Percentiles rank a stretch among this genome's conserved stretches.
Evolutionary conservation across 2,329 filamentous ascomycete genomes (phyloP).

Genomic region (Waltergamsia citrina): DNA sequence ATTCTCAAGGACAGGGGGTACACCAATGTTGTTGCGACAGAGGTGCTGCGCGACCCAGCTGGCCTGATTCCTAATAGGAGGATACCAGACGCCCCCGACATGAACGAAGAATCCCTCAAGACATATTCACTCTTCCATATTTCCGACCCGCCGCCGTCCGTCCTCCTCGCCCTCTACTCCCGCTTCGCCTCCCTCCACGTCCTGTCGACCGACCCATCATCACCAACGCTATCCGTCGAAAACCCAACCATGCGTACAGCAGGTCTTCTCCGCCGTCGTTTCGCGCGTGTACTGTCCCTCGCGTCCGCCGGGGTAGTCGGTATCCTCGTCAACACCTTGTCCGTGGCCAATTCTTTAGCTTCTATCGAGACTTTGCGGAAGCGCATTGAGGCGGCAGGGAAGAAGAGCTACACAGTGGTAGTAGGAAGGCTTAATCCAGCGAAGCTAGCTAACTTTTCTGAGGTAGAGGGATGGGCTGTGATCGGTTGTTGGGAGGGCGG

Average conservation of each 20-base stretch:
- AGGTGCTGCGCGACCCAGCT: conserved; percentile 67
- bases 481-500: conserved; percentile 98
- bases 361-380: conserved; percentile 66
- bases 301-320: conserved; percentile 78
- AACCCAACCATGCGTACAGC: conserved; percentile 34
- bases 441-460: conserved; percentile 92
- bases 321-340: conserved; percentile 92
- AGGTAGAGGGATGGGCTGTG: conserved; percentile 93
- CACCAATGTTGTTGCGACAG: conserved; percentile 55
- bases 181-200: conserved; percentile 73
- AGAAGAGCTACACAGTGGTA: conserved; percentile 94
- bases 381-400: conserved; percentile 69
- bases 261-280: conserved; percentile 67
- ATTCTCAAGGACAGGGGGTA: conserved; percentile 58
- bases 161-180: conserved; percentile 80
- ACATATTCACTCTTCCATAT: conserved; percentile 78
- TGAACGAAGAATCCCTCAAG: conserved; percentile 37
- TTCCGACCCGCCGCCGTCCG: conserved; percentile 66
- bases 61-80: conserved; percentile 79
- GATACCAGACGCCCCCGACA: conserved; percentile 31
- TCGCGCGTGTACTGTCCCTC: conserved; percentile 75
- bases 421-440: conserved; percentile 94
- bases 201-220: conserved; percentile 55
- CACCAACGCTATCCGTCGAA: conserved; percentile 40
- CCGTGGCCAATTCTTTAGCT: conserved; percentile 79